Evolutionary conservation across 1,284 basidiomycete genomes (phyloP), one percentile per base, ranked within the genome.

Genomic region (Fomitopsis pinicola): DNA sequence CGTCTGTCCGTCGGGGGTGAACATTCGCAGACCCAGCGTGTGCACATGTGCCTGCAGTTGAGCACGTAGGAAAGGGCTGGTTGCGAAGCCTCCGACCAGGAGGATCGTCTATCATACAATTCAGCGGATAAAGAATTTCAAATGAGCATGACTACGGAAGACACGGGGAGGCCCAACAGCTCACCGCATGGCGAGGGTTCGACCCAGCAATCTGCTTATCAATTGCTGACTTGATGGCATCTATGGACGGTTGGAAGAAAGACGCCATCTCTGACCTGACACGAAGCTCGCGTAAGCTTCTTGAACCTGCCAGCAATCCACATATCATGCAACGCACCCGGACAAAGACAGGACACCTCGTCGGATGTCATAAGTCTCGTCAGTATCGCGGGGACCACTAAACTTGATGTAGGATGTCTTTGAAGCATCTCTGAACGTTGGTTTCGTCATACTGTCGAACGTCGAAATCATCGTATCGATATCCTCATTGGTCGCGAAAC

Each of bases 361-460:
- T 40, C 72, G 71, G 57, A 81, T 81, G 22, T 75, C 72, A 42
- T 74, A 59, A 77, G 75, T 38, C 61, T 69, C 56, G 74, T 69
- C 3, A 73, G 69, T 5, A 22, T 50, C 48, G 14, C 48, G 48
- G 6, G 48, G 48, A 17, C 48, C 48, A 17, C 79, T 80, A 19
- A 82, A 79, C 62, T 73, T 76, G 56, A 82, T 75, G 60, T 73
- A 80, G 5, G 73, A 74, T 6, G 73, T 64, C 14, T 77, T 75
- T 2, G 61, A 48, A 2, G 70, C 57, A 59, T 75, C 70, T 19
- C 67, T 75, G 68, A 81, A 82, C 7, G 73, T 71, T 1, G 75
- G 71, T 57, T 80, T 82, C 1, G 80, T 75, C 4, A 71, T 71
- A 57, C 73, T 74, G 59, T 80, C 78, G 58, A 82, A 82, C 42